phyloP scores from a whole-genome alignment of 2,329 filamentous ascomycete genomes.

The Verticillium nubilum region DNA sequence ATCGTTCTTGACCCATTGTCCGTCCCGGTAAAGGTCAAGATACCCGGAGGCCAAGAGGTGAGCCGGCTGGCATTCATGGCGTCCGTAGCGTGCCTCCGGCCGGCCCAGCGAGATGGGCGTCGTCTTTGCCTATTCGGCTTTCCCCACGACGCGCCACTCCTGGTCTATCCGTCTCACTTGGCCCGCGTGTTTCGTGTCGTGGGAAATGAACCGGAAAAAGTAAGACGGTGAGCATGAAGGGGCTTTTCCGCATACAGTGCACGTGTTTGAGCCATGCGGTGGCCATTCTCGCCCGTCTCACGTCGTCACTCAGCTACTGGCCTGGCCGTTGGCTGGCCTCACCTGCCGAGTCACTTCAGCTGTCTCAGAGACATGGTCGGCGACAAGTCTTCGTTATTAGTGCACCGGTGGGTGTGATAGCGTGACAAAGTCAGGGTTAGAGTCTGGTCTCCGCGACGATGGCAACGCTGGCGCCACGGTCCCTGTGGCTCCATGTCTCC shows the following conservation, averaged over 20 bases:
- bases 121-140: not conserved
- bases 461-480: not conserved
- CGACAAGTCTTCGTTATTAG: not conserved
- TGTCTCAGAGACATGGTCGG: not conserved
- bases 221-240: not conserved
- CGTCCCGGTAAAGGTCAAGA: not conserved
- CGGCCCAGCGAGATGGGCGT: not conserved
- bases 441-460: not conserved
- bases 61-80: not conserved
- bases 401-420: not conserved
- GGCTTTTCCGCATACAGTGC: not conserved
- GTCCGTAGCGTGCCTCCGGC: not conserved
- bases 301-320: not conserved
- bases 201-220: not conserved
- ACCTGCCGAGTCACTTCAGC: not conserved
- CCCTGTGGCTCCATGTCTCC: not conserved
- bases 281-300: not conserved
- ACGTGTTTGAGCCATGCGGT: not conserved
- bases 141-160: not conserved
- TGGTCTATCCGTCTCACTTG: not conserved
- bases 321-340: not conserved
- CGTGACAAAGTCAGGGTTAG: not conserved
- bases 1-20: not conserved
- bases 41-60: not conserved
- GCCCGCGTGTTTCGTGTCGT: not conserved